These are phyloP conservation scores for Eucalyptus decipiens DNA, from an alignment of 345 rosid species.

Conservation along the genomic window DNA sequence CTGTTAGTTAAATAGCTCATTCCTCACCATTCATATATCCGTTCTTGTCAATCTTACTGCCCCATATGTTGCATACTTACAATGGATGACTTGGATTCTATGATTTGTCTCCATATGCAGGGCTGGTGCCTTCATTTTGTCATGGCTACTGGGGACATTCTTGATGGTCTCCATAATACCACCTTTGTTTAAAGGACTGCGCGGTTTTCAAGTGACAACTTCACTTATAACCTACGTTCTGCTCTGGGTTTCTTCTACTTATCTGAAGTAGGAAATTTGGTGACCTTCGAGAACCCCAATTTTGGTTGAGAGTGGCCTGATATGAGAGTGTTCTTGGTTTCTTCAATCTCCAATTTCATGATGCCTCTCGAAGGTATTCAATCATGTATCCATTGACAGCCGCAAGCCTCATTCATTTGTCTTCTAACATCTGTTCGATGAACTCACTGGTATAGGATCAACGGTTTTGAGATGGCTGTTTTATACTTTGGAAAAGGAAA, in stretches of 20 bases:
- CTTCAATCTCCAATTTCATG: background rate
- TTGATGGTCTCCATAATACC: conserved; percentile 91
- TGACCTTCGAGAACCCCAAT: background rate
- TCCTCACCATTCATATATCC: background rate
- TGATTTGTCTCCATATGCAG: conserved; percentile 21
- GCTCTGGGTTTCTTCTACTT: conserved; percentile 80
- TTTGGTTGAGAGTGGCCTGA: background rate
- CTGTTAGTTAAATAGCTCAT: background rate
- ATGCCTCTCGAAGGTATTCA: background rate
- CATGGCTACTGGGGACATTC: conserved; percentile 93
- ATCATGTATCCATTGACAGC: background rate
- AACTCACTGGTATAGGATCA: background rate
- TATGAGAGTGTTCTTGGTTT: background rate
- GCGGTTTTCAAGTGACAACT: conserved; percentile 81
- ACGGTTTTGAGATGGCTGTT: background rate
- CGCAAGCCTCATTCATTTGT: background rate
- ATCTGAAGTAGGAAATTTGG: conserved; percentile 34
- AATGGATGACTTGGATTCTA: background rate
- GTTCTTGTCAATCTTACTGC: background rate
- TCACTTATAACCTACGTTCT: conserved; percentile 69
- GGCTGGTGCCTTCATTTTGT: conserved; percentile 62
- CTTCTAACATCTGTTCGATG: background rate
- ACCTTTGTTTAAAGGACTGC: conserved; percentile 67
- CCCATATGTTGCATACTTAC: background rate
- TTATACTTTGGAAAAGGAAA: background rate